These are phyloP conservation scores for Oryza punctata DNA, from an alignment of 176 grass and related monocot species.

Conservation along the genomic window DNA sequence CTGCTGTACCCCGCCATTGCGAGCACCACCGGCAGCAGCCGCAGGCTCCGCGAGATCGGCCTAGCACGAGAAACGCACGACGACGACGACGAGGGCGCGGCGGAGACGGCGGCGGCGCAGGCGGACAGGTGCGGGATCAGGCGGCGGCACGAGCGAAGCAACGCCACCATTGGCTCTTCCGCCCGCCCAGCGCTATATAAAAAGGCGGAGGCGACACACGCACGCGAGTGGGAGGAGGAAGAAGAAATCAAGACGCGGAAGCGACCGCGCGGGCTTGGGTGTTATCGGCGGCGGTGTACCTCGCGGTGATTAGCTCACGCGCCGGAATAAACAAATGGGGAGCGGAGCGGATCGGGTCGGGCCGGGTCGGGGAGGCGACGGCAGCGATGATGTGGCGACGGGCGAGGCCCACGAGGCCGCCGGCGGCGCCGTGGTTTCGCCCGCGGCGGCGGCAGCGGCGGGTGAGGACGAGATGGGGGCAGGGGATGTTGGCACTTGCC, in stretches of 20 bases:
- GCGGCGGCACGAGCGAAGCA: constrained; percentile 21
- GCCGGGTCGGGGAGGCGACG: not conserved
- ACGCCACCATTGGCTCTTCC: constrained; percentile 29
- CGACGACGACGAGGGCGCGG: not conserved
- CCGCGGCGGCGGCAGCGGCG: not conserved
- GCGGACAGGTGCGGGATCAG: constrained; percentile 28
- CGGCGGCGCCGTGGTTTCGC: not conserved
- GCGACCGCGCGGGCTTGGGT: not conserved
- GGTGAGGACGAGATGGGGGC: not conserved
- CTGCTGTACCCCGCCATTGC: constrained; percentile 63
- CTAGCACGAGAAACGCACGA: constrained; percentile 3
- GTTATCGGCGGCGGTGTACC: constrained; percentile 33
- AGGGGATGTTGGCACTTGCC: not conserved
- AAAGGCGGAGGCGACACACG: not conserved
- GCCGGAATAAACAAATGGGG: not conserved
- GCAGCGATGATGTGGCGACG: not conserved
- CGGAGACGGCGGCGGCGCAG: not conserved
- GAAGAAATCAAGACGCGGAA: not conserved
- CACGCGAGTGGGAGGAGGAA: not conserved
- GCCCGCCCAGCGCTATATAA: constrained; percentile 29
- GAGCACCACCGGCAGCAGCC: not conserved
- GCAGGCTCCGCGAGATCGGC: not conserved
- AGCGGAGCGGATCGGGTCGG: not conserved
- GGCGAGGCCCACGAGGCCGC: not conserved
- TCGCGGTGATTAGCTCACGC: constrained; percentile 8